Evolutionary conservation across 2,329 filamentous ascomycete genomes (phyloP).

Genomic region (Elsinoe fawcettii): DNA sequence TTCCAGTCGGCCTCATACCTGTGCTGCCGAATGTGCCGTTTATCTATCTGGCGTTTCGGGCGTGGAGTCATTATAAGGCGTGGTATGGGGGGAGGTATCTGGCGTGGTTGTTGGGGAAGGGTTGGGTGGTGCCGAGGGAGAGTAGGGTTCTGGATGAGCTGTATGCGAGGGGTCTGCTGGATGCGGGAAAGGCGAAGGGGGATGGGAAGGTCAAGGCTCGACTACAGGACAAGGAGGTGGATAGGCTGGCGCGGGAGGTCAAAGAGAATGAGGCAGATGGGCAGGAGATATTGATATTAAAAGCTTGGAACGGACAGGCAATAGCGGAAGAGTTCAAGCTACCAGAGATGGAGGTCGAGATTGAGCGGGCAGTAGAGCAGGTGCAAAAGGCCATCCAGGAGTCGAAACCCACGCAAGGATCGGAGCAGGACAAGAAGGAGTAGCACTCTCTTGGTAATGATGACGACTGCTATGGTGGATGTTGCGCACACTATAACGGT

Average conservation of each 20-base stretch:
- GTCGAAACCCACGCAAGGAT: slow-evolving; percentile 26
- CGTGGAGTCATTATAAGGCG: slow-evolving; percentile 87
- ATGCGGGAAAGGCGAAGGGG: neutral
- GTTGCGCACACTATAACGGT: neutral
- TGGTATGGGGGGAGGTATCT: slow-evolving; percentile 77
- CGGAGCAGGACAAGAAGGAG: slow-evolving; percentile 17
- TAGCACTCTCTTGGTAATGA: neutral
- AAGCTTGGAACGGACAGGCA: slow-evolving; percentile 45
- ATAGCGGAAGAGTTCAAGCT: slow-evolving; percentile 42
- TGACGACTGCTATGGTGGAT: neutral
- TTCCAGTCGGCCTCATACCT: slow-evolving; percentile 42
- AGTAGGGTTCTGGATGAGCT: slow-evolving; percentile 65
- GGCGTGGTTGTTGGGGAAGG: slow-evolving; percentile 68
- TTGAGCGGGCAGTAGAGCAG: slow-evolving; percentile 46
- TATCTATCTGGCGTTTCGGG: slow-evolving; percentile 87
- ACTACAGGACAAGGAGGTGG: slow-evolving; percentile 35
- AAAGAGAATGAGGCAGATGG: slow-evolving; percentile 34
- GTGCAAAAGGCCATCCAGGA: slow-evolving; percentile 38
- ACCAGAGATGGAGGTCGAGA: slow-evolving; percentile 47
- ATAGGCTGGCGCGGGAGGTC: slow-evolving; percentile 30
- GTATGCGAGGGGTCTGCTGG: slow-evolving; percentile 46
- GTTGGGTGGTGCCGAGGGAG: slow-evolving; percentile 58
- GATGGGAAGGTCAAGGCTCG: slow-evolving; percentile 23
- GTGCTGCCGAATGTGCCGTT: slow-evolving; percentile 75
- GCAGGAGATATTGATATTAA: slow-evolving; percentile 43